Percentiles rank a stretch among this genome's conserved stretches.
Conservation (phyloP, 306 rosid genomes). For the Arachis stenosperma region DNA sequence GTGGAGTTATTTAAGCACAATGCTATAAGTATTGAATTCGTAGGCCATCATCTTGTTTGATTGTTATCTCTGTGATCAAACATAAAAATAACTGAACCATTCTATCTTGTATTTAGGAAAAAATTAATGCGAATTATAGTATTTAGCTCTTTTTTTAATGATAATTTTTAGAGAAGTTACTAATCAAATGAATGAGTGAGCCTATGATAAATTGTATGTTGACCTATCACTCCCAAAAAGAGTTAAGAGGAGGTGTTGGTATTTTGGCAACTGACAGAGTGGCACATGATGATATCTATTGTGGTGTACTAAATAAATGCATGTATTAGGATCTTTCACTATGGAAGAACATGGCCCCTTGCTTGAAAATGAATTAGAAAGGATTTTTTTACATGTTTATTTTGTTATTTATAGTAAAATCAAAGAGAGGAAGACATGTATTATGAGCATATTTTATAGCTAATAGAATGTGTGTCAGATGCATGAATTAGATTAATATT, state of each 20-base stretch:
- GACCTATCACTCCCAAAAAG: slow-evolving; percentile 1
- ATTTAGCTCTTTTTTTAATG: no score
- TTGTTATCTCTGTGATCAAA: background rate
- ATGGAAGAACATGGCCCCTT: no score
- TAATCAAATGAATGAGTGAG: no score
- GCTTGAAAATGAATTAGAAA: background rate
- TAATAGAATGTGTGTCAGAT: background rate
- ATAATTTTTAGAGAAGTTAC: no score
- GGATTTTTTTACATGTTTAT: background rate
- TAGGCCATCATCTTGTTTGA: background rate
- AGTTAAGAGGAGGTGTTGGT: background rate
- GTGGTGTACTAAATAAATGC: no score
- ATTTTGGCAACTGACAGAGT: no score
- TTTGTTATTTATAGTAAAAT: no score
- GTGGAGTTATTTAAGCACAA: slow-evolving; percentile 1
- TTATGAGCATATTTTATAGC: background rate
- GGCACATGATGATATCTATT: no score
- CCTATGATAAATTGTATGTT: background rate
- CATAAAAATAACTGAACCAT: background rate
- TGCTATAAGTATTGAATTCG: background rate
- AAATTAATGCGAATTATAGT: no score
- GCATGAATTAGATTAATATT: slow-evolving; percentile 11
- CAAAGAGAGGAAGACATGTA: background rate
- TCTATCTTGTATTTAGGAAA: no score
- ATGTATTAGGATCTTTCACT: no score